These are phyloP conservation scores for Hyphopichia pseudoburtonii DNA, from an alignment of 1,139 yeast species.

Conservation along the genomic window DNA sequence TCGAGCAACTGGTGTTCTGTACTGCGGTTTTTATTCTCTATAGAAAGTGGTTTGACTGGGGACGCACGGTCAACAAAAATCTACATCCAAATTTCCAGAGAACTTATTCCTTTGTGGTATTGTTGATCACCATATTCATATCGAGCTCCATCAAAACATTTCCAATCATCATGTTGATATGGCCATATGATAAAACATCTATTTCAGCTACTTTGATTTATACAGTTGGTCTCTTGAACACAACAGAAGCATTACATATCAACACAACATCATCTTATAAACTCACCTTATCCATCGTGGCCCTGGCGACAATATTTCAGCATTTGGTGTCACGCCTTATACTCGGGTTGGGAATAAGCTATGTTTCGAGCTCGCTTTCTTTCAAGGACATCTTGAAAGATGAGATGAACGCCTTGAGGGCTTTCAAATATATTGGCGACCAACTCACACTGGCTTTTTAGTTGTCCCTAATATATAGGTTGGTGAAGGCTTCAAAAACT, in stretches of 20 bases:
- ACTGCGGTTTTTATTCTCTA: constrained; percentile 43
- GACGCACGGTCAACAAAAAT: constrained; percentile 18
- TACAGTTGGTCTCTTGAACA: constrained; percentile 59
- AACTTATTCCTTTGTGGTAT: constrained; percentile 32
- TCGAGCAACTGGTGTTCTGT: constrained; percentile 60
- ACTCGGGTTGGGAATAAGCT: background rate
- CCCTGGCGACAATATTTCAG: background rate
- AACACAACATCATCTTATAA: constrained; percentile 47
- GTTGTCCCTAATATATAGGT: too few species aligned
- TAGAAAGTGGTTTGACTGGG: constrained; percentile 36
- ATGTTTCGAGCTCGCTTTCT: background rate
- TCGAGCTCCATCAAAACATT: constrained; percentile 79
- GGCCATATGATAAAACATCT: constrained; percentile 85
- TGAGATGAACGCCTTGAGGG: background rate
- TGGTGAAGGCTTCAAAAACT: too few species aligned
- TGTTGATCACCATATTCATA: constrained; percentile 68
- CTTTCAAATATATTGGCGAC: too few species aligned
- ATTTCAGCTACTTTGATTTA: constrained; percentile 62
- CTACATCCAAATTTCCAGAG: constrained; percentile 15
- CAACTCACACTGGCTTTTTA: too few species aligned
- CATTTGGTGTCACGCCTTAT: background rate
- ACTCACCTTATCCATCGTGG: constrained; percentile 19
- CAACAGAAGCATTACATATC: constrained; percentile 64
- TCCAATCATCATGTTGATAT: constrained; percentile 91
- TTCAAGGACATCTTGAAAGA: background rate